Conservation (phyloP, 164 flowering plant species). For the Kingdonia uniflora region DNA sequence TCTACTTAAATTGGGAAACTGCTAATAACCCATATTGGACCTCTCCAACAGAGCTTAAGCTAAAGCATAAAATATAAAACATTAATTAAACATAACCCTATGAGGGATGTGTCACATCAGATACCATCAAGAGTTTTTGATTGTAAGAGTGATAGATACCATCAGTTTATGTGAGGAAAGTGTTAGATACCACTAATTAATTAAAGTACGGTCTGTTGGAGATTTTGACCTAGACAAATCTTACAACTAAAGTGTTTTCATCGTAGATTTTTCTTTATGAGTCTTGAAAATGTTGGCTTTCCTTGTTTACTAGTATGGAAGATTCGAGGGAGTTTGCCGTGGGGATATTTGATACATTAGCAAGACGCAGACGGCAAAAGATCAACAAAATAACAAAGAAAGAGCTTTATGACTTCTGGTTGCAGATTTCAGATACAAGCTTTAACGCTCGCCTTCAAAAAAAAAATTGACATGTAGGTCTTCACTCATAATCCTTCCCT, state of each 20-base stretch:
- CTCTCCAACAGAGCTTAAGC: too few relatives aligned
- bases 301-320: slow-evolving; percentile 59
- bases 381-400: slow-evolving; percentile 47
- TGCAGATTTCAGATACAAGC: slow-evolving; percentile 78
- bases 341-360: slow-evolving; percentile 78
- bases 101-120: too few relatives aligned
- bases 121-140: too few relatives aligned
- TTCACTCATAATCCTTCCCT: background rate
- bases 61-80: too few relatives aligned
- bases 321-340: slow-evolving; percentile 90
- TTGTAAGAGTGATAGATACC: too few relatives aligned
- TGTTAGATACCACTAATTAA: too few relatives aligned
- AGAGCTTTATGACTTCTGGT: slow-evolving; percentile 85
- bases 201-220: too few relatives aligned
- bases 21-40: too few relatives aligned
- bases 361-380: slow-evolving; percentile 51
- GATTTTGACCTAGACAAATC: too few relatives aligned
- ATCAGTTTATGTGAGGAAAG: too few relatives aligned
- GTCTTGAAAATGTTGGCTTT: background rate
- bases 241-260: background rate
- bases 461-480: slow-evolving; percentile 82
- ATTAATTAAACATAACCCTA: too few relatives aligned
- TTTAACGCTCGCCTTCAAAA: slow-evolving; percentile 95
- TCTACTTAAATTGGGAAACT: too few relatives aligned
- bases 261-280: background rate